These are phyloP conservation scores for Ustilago trichophora DNA, from an alignment of 1,284 basidiomycete species.

Conservation along the genomic window DNA sequence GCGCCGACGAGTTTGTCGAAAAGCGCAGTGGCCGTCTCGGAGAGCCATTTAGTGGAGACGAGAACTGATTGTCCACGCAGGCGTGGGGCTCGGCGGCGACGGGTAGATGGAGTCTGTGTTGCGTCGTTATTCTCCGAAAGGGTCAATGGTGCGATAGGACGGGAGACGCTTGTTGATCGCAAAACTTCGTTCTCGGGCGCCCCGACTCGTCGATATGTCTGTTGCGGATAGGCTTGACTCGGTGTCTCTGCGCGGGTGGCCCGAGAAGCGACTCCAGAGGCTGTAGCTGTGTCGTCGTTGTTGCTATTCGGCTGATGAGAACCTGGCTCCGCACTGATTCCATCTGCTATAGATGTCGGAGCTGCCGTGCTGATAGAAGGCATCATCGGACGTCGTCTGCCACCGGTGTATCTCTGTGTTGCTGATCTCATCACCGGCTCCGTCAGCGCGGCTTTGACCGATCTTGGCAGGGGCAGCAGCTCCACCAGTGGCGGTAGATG, in stretches of 20 bases:
- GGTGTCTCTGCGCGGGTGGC: background rate
- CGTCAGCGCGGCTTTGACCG: constrained; percentile 20
- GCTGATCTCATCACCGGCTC: constrained; percentile 7
- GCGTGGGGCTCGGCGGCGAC: constrained; percentile 38
- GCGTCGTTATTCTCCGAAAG: constrained; percentile 12
- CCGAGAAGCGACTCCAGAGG: background rate
- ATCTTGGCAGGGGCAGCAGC: constrained; percentile 26
- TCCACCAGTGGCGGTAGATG: constrained; percentile 38
- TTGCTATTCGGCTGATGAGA: too few relatives aligned
- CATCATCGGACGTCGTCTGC: constrained; percentile 30
- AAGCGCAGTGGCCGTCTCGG: constrained; percentile 41
- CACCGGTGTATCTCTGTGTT: constrained; percentile 10
- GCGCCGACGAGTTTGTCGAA: constrained; percentile 45
- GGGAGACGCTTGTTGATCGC: constrained; percentile 28
- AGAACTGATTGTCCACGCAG: constrained; percentile 42
- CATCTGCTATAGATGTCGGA: background rate
- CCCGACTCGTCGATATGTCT: constrained; percentile 27
- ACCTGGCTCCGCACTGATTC: too few relatives aligned
- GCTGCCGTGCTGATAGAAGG: constrained; percentile 14
- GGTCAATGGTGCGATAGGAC: constrained; percentile 28
- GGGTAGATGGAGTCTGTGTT: constrained; percentile 3
- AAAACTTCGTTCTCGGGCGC: constrained; percentile 31
- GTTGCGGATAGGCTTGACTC: constrained; percentile 14
- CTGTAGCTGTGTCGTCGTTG: too few relatives aligned
- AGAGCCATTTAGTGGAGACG: constrained; percentile 48